A percentile compares a stretch with the other conserved stretches of the same genome.
phyloP scores from a whole-genome alignment of 495 filamentous ascomycete genomes.

The Hypoxylon cercidicola region DNA sequence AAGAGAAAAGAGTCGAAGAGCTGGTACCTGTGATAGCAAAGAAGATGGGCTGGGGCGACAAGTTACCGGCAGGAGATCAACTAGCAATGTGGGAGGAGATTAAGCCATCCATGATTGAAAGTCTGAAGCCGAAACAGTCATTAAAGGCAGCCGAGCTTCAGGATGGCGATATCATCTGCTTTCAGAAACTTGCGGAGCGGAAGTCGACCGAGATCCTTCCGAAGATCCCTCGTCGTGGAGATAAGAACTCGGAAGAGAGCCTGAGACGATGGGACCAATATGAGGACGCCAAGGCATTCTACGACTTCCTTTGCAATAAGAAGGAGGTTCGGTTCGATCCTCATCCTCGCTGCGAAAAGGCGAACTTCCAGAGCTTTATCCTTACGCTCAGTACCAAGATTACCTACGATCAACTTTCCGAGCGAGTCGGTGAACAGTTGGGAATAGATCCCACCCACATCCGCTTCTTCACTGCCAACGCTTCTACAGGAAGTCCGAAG shows the following conservation, averaged over 20 bases:
- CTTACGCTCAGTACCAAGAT: conserved; percentile 85
- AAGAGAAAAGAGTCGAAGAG: conserved; percentile 86
- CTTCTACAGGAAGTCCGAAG: conserved; percentile 77
- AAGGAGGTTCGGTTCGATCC: conserved; percentile 75
- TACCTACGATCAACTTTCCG: conserved; percentile 87
- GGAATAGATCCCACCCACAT: conserved; percentile 85
- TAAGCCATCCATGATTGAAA: conserved; percentile 96
- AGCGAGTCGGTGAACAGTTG: conserved; percentile 84
- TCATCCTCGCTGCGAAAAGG: conserved; percentile 60
- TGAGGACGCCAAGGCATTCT: conserved; percentile 82
- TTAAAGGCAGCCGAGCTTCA: conserved; percentile 93
- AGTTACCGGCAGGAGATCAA: conserved; percentile 59
- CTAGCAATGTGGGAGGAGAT: conserved; percentile 93
- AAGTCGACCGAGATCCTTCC: conserved; percentile 51
- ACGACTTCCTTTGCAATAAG: conserved; percentile 90
- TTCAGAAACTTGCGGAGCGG: conserved; percentile 71
- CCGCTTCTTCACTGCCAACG: conserved; percentile 86
- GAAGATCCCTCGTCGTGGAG: conserved; percentile 43
- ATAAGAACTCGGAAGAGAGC: conserved; percentile 37
- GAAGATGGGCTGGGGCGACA: conserved; percentile 86
- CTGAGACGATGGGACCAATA: conserved; percentile 51
- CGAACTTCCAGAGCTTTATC: conserved; percentile 68
- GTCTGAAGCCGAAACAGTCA: conserved; percentile 88
- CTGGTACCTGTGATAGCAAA: conserved; percentile 81
- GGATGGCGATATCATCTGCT: conserved; percentile 96